Evolutionary conservation across 495 filamentous ascomycete genomes (phyloP).

Genomic region (Tuber melanosporum): DNA sequence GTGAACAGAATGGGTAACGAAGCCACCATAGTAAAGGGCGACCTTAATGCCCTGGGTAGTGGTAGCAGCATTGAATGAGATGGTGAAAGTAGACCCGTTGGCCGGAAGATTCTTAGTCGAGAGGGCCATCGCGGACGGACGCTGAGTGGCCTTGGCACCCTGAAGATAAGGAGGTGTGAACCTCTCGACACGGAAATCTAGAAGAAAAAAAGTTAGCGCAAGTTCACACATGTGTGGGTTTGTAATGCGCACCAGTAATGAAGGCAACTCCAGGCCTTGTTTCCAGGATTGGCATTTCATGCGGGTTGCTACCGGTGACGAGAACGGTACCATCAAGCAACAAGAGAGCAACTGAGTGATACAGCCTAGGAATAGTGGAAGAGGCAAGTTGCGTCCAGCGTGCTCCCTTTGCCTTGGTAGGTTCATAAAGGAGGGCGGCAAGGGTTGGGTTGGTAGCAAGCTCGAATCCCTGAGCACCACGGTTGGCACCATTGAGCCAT

Average conservation of each 20-base stretch:
- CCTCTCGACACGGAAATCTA: conserved; percentile 56
- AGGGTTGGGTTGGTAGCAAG: conserved; percentile 50
- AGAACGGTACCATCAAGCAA: conserved; percentile 56
- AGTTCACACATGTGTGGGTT: not conserved
- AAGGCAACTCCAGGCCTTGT: conserved; percentile 46
- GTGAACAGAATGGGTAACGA: conserved; percentile 57
- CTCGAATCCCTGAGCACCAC: conserved; percentile 57
- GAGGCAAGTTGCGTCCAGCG: conserved; percentile 51
- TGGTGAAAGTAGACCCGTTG: conserved; percentile 46
- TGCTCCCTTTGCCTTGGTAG: conserved; percentile 47
- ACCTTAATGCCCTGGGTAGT: conserved; percentile 47
- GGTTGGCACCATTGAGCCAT: conserved; percentile 54
- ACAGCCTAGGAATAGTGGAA: conserved; percentile 52
- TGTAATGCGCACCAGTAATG: conserved; percentile 19
- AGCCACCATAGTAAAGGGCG: conserved; percentile 55
- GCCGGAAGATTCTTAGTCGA: conserved; percentile 45
- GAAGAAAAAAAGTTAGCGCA: conserved; percentile 13
- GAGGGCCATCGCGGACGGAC: conserved; percentile 49
- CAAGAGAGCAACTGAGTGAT: conserved; percentile 55
- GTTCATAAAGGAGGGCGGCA: conserved; percentile 56
- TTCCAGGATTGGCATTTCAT: conserved; percentile 51
- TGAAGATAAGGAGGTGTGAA: conserved; percentile 58
- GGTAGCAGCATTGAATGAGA: conserved; percentile 48
- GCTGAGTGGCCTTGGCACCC: conserved; percentile 47
- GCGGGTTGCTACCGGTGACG: conserved; percentile 55